These are phyloP conservation scores for Globisporangium cederbergense DNA, from an alignment of 352 stramenopile genomes.

Conservation along the genomic window DNA sequence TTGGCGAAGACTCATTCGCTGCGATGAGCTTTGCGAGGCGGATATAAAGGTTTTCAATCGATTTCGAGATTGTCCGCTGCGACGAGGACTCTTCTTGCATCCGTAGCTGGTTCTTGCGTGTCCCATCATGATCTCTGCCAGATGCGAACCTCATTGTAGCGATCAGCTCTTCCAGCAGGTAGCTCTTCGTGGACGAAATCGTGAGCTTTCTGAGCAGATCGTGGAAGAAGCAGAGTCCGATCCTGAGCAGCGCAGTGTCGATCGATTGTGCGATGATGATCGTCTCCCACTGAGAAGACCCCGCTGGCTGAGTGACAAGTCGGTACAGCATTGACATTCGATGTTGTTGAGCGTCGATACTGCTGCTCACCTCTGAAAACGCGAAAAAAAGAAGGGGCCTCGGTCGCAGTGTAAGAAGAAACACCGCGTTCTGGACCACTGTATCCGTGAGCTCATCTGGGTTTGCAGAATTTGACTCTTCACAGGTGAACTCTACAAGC, in stretches of 20 bases:
- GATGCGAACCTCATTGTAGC: background rate
- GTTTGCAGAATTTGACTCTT: background rate
- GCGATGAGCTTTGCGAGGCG: constrained; percentile 38
- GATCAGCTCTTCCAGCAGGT: constrained; percentile 34
- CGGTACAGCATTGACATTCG: constrained; percentile 13
- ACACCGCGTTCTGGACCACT: background rate
- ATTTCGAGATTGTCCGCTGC: constrained; percentile 9
- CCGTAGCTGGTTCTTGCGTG: background rate
- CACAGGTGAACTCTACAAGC: background rate
- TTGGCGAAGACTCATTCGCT: constrained; percentile 29
- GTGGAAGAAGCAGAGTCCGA: constrained; percentile 42
- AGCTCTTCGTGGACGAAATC: constrained; percentile 36
- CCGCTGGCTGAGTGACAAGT: constrained; percentile 18
- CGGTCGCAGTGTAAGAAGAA: constrained; percentile 12
- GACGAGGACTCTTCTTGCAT: background rate
- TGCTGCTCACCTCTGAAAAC: background rate
- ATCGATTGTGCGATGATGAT: constrained; percentile 13
- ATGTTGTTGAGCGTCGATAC: background rate
- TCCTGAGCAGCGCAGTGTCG: constrained; percentile 22
- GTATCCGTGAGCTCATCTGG: background rate
- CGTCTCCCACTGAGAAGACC: constrained; percentile 9
- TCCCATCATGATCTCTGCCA: background rate
- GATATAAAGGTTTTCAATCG: constrained; percentile 58
- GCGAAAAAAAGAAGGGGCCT: background rate
- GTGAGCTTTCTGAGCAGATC: constrained; percentile 54